Conservation (phyloP, 164 flowering plant species). For the Tetrastigma voinierianum region DNA sequence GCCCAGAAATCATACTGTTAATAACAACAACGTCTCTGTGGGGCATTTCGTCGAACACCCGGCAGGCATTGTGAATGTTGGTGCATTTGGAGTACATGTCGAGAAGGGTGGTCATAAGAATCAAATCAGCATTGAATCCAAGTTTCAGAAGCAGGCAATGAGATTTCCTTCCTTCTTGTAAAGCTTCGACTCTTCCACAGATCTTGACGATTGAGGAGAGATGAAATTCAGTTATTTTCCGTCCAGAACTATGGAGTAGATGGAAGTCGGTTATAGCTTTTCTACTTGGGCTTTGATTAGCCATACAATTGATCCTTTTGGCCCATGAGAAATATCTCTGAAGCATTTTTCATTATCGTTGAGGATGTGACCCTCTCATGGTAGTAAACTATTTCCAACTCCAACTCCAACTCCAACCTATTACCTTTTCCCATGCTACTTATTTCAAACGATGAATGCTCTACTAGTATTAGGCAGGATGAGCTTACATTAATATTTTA, state of each 20-base stretch:
- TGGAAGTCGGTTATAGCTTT: conserved; percentile 23
- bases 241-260: conserved; percentile 18
- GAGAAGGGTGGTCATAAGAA: conserved; percentile 39
- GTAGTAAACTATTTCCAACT: too few species aligned
- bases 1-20: conserved; percentile 36
- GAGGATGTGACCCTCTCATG: too few species aligned
- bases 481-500: too few species aligned
- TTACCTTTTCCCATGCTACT: too few species aligned
- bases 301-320: conserved; percentile 4
- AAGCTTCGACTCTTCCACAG: conserved; percentile 28
- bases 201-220: conserved; percentile 26
- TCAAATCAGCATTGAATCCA: conserved; percentile 26
- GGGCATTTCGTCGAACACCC: conserved; percentile 37
- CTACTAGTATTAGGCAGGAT: too few species aligned
- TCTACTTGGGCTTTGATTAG: conserved; percentile 20
- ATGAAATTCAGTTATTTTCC: conserved; percentile 17
- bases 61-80: conserved; percentile 23
- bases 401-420: too few species aligned
- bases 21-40: conserved; percentile 31
- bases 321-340: conserved; percentile 18
- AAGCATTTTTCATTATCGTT: conserved; percentile 4
- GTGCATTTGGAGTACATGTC: conserved; percentile 38
- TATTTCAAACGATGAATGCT: too few species aligned
- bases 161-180: conserved; percentile 32
- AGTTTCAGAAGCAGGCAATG: conserved; percentile 31